Evolutionary conservation across 2,329 filamentous ascomycete species (phyloP).

Genomic region (Talaromyces atroroseus): DNA sequence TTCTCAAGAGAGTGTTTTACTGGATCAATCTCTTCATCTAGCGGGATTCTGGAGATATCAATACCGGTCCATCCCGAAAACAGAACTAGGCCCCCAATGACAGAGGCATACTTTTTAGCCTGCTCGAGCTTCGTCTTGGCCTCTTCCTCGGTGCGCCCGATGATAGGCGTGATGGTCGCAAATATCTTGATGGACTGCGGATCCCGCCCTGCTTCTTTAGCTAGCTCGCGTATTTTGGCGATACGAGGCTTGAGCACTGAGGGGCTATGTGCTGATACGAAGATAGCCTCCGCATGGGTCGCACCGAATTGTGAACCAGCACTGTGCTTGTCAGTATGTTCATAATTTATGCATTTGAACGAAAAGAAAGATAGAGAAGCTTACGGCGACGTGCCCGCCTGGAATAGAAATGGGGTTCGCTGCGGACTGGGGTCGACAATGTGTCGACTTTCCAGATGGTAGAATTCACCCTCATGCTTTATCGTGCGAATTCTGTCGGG

Average conservation of each 20-base stretch:
- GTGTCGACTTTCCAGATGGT: slow-evolving; percentile 41
- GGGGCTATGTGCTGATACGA: slow-evolving; percentile 52
- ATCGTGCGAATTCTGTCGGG: slow-evolving; percentile 57
- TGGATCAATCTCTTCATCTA: slow-evolving; percentile 53
- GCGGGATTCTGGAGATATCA: slow-evolving; percentile 52
- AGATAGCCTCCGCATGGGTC: slow-evolving; percentile 56
- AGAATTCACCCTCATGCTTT: slow-evolving; percentile 55
- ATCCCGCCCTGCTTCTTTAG: slow-evolving; percentile 49
- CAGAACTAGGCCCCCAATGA: slow-evolving; percentile 51
- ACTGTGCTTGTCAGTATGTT: not conserved
- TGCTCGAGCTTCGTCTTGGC: slow-evolving; percentile 50
- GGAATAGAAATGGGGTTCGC: slow-evolving; percentile 53
- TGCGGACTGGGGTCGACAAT: slow-evolving; percentile 54
- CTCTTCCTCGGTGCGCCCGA: slow-evolving; percentile 49
- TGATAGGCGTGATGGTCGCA: slow-evolving; percentile 46
- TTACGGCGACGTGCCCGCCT: slow-evolving; percentile 52
- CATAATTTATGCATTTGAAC: not conserved
- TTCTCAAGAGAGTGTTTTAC: slow-evolving; percentile 51
- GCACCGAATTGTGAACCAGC: slow-evolving; percentile 55
- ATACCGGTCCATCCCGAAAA: slow-evolving; percentile 58
- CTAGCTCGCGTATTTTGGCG: slow-evolving; percentile 49
- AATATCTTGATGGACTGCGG: slow-evolving; percentile 55
- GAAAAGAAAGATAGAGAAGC: not conserved
- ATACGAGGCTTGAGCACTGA: slow-evolving; percentile 47
- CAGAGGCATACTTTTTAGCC: slow-evolving; percentile 48